Evolutionary conservation across 108 stramenopile genomes (phyloP), one percentile per base, ranked within the genome.

Genomic region (Stephanodiscus minutulus): DNA sequence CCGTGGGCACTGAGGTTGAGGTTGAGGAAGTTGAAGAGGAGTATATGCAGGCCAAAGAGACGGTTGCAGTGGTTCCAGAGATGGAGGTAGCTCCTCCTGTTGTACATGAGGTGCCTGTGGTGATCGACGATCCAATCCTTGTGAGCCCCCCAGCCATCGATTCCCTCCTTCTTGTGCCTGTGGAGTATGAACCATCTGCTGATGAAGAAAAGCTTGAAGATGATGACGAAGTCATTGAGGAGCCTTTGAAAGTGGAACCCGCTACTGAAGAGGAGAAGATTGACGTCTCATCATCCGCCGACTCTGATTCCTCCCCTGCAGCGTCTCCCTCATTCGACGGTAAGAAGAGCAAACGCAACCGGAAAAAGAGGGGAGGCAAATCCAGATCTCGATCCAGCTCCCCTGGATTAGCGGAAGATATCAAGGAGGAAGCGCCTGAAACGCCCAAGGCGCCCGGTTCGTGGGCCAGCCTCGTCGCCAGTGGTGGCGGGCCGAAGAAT

Each of bases 391-490:
- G 76, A 46, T 77, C 76, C 36, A 77, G 66, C 55, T 77, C 76
- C 17, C 76, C 78, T 25, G 28, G 37, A 20, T 27, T 28, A 28
- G 57, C 13, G 59, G 68, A 44, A 22, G 41, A 13, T 37, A 20
- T 57, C 50, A 73, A 70, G 50, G 73, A 56, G 17, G 65, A 71
- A 54, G 48, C 33, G 15, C 56, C 58, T 3, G 74, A 76, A 65
- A 74, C 75, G 54, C 68, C 74, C 58, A 86, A 82, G 73, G 57
- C 87, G 37, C 86, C 89, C 22, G 86, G 89, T 18, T 91, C 92
- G 20, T 93, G 92, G 92, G 92, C 92, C 3, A 91, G 88, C 60
- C 73, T 93, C 61, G 92, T 91, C 18, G 92, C 88, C 1, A 79
- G 86, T 21, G 82, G 88, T 29, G 68, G 82, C 33, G 60, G 65